Base-by-base conservation (phyloP, 139 green algal genomes). In the Nannochloris sp. region DNA sequence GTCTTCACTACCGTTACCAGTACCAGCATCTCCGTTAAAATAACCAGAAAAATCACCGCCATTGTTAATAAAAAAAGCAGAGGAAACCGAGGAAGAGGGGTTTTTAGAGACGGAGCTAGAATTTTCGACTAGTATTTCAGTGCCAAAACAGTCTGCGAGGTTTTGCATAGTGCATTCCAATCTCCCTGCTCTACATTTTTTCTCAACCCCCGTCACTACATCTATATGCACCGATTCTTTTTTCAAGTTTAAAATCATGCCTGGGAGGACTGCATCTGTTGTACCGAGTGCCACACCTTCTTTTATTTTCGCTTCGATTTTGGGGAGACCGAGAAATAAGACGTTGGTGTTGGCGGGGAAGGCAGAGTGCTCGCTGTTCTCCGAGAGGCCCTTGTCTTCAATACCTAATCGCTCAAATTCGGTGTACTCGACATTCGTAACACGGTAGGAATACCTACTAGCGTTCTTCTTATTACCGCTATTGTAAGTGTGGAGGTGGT, bases 281-380 rank as follows among this genome's bases (percentile, higher is more conserved):
- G 35, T 64, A 38, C 69, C 73, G 0, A 38, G 53, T 0, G 42
- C 46, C 30, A 87, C 64, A 9, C 75, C 74, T n/a, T 58, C 63
- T 2, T 66, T 60, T 59, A 92, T 75, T 36, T 73, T 72, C 2
- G 58, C 54, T 55, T 86, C 79, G 6, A 84, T 81, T 6, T 81
- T 69, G 29, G 75, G 34, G 33, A 94, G 70, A 33, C 84, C 85
- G 8, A 97, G 77, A 56, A 93, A 99, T 13, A 99, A 79, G 37
- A 99, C 90, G 70, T 99, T 99, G 35, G 93, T 97, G 81, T 99
- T 99, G 56, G 93, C 93, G 9, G 93, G 93, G 68, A 93, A 98
- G 30, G 79, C 75, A 23, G 67, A 76, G 48, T 64, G 66, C 42
- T 67, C 48, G 39, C 60, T 75, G 47, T 65, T 71, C 24, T 71